phyloP scores from a whole-genome alignment of 306 rosid species.

The Vigna angularis region DNA sequence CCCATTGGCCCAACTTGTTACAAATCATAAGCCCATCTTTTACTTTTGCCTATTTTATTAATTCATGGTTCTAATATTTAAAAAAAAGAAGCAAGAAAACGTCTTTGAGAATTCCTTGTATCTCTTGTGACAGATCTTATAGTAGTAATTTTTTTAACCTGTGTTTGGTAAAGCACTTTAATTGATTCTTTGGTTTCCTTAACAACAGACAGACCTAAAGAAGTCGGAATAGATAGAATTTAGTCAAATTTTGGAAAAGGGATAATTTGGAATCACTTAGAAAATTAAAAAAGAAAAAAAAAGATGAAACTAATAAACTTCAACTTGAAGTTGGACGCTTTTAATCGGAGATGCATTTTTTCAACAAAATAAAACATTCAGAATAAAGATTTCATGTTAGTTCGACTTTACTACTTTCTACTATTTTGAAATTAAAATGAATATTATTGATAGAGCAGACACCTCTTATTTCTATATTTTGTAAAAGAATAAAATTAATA shows the following conservation, averaged over 20 bases:
- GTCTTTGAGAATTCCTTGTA: neutral
- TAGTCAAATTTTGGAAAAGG: conserved; percentile 1
- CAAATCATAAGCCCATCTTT: neutral
- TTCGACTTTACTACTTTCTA: conserved; percentile 1
- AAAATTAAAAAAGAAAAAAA: neutral
- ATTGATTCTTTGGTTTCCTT: conserved; percentile 39
- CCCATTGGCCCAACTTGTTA: neutral
- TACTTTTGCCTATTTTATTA: too few species aligned
- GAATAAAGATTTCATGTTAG: neutral
- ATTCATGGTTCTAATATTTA: neutral
- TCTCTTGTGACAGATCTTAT: neutral
- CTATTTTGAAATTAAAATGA: neutral
- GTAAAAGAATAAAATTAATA: too few species aligned
- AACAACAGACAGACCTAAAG: conserved; percentile 41
- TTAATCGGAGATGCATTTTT: conserved; percentile 1
- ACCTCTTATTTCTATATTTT: too few species aligned
- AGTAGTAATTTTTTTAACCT: neutral
- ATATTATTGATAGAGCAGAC: too few species aligned
- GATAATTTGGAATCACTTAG: neutral
- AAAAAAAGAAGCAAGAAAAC: neutral
- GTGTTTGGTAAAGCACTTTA: conserved; percentile 41
- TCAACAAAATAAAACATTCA: neutral
- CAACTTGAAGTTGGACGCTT: conserved; percentile 27
- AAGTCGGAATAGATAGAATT: conserved; percentile 25
- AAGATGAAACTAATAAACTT: conserved; percentile 12